phyloP scores from a whole-genome alignment of 192 early-diverging fungal genomes.

The Globomyces pollinis-pini region DNA sequence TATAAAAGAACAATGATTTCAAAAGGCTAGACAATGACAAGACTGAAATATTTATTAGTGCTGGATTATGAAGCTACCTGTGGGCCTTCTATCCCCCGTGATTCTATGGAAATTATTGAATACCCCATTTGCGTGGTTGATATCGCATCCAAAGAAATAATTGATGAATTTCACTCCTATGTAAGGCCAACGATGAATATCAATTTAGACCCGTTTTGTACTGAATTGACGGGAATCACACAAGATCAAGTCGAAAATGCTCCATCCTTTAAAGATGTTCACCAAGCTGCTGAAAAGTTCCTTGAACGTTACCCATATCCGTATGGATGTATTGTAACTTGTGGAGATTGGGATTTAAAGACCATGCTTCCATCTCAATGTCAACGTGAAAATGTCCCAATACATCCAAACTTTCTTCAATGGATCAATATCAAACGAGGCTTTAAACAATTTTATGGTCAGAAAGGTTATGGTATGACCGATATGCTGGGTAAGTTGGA shows the following conservation, averaged over 20 bases:
- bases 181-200: conserved; percentile 24
- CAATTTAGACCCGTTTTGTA: conserved; percentile 22
- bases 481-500: conserved; percentile 51
- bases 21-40: too few relatives aligned
- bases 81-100: background rate
- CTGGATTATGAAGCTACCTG: conserved; percentile 43
- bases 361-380: conserved; percentile 32
- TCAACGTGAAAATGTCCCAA: background rate
- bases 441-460: conserved; percentile 11
- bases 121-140: conserved; percentile 34
- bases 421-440: conserved; percentile 38
- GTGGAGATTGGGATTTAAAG: conserved; percentile 42
- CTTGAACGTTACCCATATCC: conserved; percentile 17
- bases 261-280: conserved; percentile 21
- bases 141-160: background rate
- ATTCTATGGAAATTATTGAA: conserved; percentile 39
- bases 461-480: conserved; percentile 23
- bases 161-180: conserved; percentile 32
- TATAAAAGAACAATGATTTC: too few relatives aligned
- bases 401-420: conserved; percentile 14
- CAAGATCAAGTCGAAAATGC: conserved; percentile 30
- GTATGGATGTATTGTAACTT: conserved; percentile 29
- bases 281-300: conserved; percentile 1
- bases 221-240: conserved; percentile 28
- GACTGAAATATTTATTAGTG: conserved; percentile 31